Evolutionary conservation across 2,329 filamentous ascomycete genomes (phyloP), one percentile per base, ranked within the genome.

Genomic region (Hortaea sp.): DNA sequence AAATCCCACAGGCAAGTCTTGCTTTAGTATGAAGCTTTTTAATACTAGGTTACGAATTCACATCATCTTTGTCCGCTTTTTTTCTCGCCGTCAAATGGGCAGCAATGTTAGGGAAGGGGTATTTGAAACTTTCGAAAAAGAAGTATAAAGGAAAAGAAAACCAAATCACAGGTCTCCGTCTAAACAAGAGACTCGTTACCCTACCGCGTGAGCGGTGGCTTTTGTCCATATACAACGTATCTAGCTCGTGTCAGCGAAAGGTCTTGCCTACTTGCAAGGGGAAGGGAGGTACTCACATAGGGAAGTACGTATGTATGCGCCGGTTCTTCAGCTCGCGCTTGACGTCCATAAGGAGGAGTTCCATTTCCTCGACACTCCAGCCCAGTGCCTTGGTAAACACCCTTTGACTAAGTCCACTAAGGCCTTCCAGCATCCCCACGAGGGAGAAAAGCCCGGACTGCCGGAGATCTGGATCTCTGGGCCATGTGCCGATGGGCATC

Each of bases 401-500:
- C 10, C 54, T 48, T 31, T 57, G 47, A 41, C 53, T 58, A 42
- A 60, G 42, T 6, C 56, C 57, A 42, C 51, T 53, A 11, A 61
- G 31, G 3, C 57, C 59, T 39, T 61, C 56, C 6, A 56, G 41
- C 29, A 60, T 41, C 2, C 55, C 56, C 12, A 59, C 45, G 37
- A 59, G 41, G 29, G 55, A 52, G n/a, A 57, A 49, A 11, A 58
- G 11, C 4, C 59, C 59, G 0, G 54, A 51, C 38, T 59, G 49
- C 35, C 55, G 51, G n/a, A 60, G 41, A 12, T 48, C 45, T 38
- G 54, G 51, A 39, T 60, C 53, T 42, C 56, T 55, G 6, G 58
- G 53, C 58, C 57, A 60, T 5, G 52, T 50, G 11, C 58, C 58
- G 9, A 61, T 53, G 3, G 58, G 58, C 37, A 64, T 54, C 40